Base-by-base conservation (phyloP, 1,284 basidiomycete genomes). In the Trametes pubescens region DNA sequence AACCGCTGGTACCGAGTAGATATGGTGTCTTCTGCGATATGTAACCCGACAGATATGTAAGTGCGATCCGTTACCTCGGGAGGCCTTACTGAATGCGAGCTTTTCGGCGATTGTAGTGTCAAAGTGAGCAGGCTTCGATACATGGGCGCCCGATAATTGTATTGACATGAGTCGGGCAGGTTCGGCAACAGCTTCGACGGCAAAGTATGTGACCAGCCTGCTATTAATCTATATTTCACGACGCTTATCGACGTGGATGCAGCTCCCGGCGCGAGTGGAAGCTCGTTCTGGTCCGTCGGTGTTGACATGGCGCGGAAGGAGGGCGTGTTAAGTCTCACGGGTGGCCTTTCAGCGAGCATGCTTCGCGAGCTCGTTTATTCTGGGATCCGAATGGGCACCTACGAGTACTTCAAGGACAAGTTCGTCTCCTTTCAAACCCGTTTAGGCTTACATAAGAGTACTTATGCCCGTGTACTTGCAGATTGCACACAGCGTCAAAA, bases 401-500 rank as follows among this genome's bases (percentile, higher is more conserved):
- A 80, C 65, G 79, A 80, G 64, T 75, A 72, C 61, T 79, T 79
- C 73, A 80, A 80, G 66, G 77, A 79, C 65, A 69, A 69, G 77
- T 80, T 37, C 55, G 77, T 71, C 5, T 22, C 16, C 29, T n/a
- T 3, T 34, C 22, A 8, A n/a, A n/a, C n/a, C n/a, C n/a, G n/a
- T n/a, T 32, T 32, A 4, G 16, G 4, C 5, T 7, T n/a, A 14
- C n/a, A 9, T 13, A n/a, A 3, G 11, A 35, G 32, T 35, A n/a
- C 26, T n/a, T 5, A 35, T 26, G 9, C 4, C 16, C 8, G 13
- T 32, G 14, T 18, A 0, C 16, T 18, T 34, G 22, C 54, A 76
- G 75, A 38, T 38, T 75, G 5, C 66, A 74, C 37, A 66, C 51
- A 5, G 66, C 63, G 1, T 70, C 74, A 9, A 69, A 70, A 10